Evolutionary conservation across 306 rosid genomes (phyloP).

Genomic region (Prunus fruticosa): DNA sequence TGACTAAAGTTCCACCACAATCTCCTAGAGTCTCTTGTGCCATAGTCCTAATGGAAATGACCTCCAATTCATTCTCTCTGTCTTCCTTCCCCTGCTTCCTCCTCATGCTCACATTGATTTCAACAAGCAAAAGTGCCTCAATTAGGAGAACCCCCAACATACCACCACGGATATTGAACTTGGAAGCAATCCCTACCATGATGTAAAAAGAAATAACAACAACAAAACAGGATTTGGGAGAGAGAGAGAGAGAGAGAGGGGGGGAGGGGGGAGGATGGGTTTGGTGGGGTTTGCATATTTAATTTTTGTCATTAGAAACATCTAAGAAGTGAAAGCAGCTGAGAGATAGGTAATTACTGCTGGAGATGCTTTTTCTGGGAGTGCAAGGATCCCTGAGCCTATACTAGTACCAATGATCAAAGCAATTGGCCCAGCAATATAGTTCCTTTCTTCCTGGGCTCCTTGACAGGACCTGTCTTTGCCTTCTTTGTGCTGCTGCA

Average conservation of each 20-base stretch:
- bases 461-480: slow-evolving; percentile 13
- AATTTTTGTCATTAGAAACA: neutral
- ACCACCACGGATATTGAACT: slow-evolving; percentile 54
- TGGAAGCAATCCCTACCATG: slow-evolving; percentile 62
- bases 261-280: too few relatives aligned
- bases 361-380: slow-evolving; percentile 70
- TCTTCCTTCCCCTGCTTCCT: slow-evolving; percentile 33
- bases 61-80: slow-evolving; percentile 43
- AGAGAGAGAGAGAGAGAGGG: too few relatives aligned
- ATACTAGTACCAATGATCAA: slow-evolving; percentile 63
- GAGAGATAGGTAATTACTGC: slow-evolving; percentile 36
- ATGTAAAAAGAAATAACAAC: neutral
- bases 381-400: slow-evolving; percentile 71
- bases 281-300: neutral
- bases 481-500: slow-evolving; percentile 18
- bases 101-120: slow-evolving; percentile 60
- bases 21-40: slow-evolving; percentile 75
- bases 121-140: too few relatives aligned
- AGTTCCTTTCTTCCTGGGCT: slow-evolving; percentile 38
- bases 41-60: slow-evolving; percentile 70
- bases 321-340: neutral
- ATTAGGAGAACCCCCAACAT: slow-evolving; percentile 71
- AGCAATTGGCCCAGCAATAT: slow-evolving; percentile 61
- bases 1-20: slow-evolving; percentile 58
- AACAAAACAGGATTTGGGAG: neutral